Conservation (phyloP, 78 protist species). For the Trichosphaerium sp. region DNA sequence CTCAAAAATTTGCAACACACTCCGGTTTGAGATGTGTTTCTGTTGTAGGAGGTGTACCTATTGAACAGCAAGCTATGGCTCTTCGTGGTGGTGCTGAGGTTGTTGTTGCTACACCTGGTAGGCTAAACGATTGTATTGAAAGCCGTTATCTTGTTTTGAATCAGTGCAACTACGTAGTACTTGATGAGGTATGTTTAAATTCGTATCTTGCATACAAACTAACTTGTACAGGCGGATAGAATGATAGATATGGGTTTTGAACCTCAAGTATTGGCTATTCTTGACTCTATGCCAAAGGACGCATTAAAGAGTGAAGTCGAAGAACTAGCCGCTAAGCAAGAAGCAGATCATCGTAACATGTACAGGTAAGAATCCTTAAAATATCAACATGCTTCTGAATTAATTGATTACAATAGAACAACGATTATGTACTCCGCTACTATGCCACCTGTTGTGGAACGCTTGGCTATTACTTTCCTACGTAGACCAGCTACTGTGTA, state of each 20-base stretch:
- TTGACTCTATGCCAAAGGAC: conserved; percentile 52
- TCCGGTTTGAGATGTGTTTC: conserved; percentile 40
- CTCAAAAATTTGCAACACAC: conserved; percentile 18
- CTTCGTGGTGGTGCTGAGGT: conserved; percentile 66
- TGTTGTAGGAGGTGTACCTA: conserved; percentile 72
- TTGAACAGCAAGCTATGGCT: conserved; percentile 50
- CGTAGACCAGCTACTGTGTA: conserved; percentile 58
- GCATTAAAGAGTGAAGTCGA: conserved; percentile 33
- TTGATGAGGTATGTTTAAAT: too few relatives aligned
- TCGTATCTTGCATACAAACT: too few relatives aligned
- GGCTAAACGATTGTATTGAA: conserved; percentile 73
- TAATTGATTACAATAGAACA: too few relatives aligned
- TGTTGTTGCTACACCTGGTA: conserved; percentile 84
- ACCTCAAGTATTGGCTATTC: conserved; percentile 47
- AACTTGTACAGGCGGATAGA: too few relatives aligned
- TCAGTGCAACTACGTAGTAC: conserved; percentile 79
- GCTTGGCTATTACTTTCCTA: conserved; percentile 62
- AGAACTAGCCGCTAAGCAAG: conserved; percentile 38
- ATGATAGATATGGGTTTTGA: conserved; percentile 80
- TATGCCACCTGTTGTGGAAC: conserved; percentile 74
- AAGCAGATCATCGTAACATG: conserved; percentile 1
- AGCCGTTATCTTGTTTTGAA: conserved; percentile 67
- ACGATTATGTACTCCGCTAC: conserved; percentile 85
- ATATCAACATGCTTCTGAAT: too few relatives aligned
- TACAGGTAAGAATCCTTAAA: too few relatives aligned